phyloP scores from a whole-genome alignment of 495 filamentous ascomycete genomes.

The Trichocladium uniseriatum region DNA sequence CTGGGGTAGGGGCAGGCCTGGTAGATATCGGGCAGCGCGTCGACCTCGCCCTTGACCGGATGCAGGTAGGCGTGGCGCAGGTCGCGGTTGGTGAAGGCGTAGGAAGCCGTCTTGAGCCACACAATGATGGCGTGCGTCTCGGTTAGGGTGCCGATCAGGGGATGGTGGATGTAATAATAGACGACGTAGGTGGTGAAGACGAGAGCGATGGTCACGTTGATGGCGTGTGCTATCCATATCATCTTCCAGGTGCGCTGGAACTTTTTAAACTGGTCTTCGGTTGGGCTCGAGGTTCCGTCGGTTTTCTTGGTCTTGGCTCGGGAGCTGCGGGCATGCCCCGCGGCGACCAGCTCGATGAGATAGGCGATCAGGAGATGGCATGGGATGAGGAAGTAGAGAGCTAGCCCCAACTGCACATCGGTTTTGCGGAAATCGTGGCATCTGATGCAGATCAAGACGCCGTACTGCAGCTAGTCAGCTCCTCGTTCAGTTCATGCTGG shows the following conservation, averaged over 20 bases:
- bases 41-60: conserved; percentile 47
- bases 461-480: conserved; percentile 52
- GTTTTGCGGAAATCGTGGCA: conserved; percentile 79
- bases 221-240: conserved; percentile 64
- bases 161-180: conserved; percentile 84
- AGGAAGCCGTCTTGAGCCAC: conserved; percentile 90
- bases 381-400: conserved; percentile 77
- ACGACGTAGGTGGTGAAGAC: conserved; percentile 73
- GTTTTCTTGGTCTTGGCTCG: conserved; percentile 52
- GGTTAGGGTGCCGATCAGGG: conserved; percentile 81
- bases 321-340: conserved; percentile 58
- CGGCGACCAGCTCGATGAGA: conserved; percentile 73
- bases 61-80: conserved; percentile 79
- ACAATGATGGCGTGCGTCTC: conserved; percentile 91
- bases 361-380: conserved; percentile 85
- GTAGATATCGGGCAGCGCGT: conserved; percentile 70
- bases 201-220: conserved; percentile 78
- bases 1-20: conserved; percentile 72
- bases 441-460: conserved; percentile 82
- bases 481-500: no score
- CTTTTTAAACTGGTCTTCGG: conserved; percentile 46
- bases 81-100: conserved; percentile 94
- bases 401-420: conserved; percentile 64
- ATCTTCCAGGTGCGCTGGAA: conserved; percentile 68
- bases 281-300: conserved; percentile 39